Conservation (phyloP, 176 grass and related monocot species). For the Guadua angustifolia region DNA sequence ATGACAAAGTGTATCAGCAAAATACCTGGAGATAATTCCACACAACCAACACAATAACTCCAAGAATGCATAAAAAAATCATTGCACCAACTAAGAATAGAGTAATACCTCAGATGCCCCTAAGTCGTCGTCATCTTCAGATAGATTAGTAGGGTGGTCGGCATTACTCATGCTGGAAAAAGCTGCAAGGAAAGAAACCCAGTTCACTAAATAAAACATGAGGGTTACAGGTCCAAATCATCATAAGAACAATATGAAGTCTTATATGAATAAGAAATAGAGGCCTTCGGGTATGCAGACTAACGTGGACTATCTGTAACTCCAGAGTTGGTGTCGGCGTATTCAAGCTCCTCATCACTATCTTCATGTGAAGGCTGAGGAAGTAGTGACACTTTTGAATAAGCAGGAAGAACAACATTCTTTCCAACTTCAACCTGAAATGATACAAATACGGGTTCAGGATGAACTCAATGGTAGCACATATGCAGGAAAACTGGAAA, state of each 20-base stretch:
- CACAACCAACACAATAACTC: slow-evolving; percentile 25
- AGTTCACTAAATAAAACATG: slow-evolving; percentile 39
- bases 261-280: neutral
- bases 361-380: slow-evolving; percentile 87
- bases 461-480: slow-evolving; percentile 9
- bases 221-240: slow-evolving; percentile 7
- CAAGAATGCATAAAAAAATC: slow-evolving; percentile 38
- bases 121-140: slow-evolving; percentile 47
- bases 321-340: slow-evolving; percentile 80
- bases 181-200: slow-evolving; percentile 57
- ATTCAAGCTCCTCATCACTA: slow-evolving; percentile 97
- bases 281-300: slow-evolving; percentile 21
- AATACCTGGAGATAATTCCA: slow-evolving; percentile 11
- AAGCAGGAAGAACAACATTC: slow-evolving; percentile 68
- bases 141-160: slow-evolving; percentile 46
- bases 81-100: slow-evolving; percentile 28
- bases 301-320: slow-evolving; percentile 86
- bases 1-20: slow-evolving; percentile 19
- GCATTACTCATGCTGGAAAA: slow-evolving; percentile 75
- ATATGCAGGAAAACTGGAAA: slow-evolving; percentile 9
- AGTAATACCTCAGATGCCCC: slow-evolving; percentile 55
- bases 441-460: slow-evolving; percentile 28
- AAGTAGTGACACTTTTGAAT: slow-evolving; percentile 93
- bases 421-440: slow-evolving; percentile 95
- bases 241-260: slow-evolving; percentile 11